Percentiles rank a stretch among this genome's conserved stretches.
These are phyloP conservation scores for Leucaena leucocephala DNA, from an alignment of 306 rosid genomes.

Conservation along the genomic window DNA sequence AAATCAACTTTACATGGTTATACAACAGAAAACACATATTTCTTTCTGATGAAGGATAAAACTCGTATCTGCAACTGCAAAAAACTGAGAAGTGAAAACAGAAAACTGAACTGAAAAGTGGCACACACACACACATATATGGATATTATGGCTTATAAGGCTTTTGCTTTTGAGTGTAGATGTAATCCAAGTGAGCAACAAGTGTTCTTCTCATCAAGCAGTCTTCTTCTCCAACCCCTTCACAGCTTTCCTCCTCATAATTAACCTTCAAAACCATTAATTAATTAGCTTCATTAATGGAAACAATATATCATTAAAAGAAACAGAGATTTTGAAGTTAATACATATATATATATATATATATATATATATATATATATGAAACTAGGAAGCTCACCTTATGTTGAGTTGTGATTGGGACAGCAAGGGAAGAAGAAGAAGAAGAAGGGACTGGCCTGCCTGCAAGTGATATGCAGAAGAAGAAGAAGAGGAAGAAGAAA, in stretches of 20 bases:
- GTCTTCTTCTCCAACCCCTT: constrained; percentile 63
- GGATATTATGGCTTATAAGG: constrained; percentile 39
- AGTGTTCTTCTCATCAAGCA: constrained; percentile 79
- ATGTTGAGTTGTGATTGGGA: constrained; percentile 18
- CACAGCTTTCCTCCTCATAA: constrained; percentile 58
- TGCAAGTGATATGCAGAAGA: constrained; percentile 35
- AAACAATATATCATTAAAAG: not conserved
- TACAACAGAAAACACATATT: not conserved
- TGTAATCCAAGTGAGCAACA: constrained; percentile 73
- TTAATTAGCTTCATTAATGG: not conserved
- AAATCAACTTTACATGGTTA: constrained; percentile 4
- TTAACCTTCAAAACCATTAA: constrained; percentile 40
- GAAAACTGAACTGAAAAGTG: not conserved
- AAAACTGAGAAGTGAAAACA: not conserved
- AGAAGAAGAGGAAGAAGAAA: constrained; percentile 39
- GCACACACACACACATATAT: not conserved
- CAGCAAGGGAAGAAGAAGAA: constrained; percentile 24
- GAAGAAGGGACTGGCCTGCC: constrained; percentile 14
- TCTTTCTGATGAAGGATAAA: not conserved
- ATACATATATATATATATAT: no score
- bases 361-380: no score
- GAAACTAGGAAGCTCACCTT: constrained; percentile 37
- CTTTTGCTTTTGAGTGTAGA: constrained; percentile 65
- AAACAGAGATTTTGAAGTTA: not conserved
- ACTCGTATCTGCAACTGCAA: constrained; percentile 20